These are phyloP conservation scores for Castanea sativa DNA, from an alignment of 306 rosid genomes.

Conservation along the genomic window DNA sequence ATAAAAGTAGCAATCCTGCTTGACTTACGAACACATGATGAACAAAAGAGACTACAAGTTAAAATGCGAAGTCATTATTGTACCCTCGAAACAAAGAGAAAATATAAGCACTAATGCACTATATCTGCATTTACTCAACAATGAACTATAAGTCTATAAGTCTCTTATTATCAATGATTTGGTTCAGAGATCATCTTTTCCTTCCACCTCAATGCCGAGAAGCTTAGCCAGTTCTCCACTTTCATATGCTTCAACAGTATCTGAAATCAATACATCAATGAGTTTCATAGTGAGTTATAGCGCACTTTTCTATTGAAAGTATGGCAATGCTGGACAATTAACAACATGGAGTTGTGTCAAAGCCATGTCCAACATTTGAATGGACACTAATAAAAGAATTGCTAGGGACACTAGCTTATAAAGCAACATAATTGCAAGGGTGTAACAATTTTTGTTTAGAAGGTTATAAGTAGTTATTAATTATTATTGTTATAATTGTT, in stretches of 20 bases:
- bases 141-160: background rate
- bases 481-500: background rate
- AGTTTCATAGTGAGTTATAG: background rate
- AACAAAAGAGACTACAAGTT: background rate
- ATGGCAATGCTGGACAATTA: background rate
- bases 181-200: slow-evolving; percentile 54
- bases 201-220: slow-evolving; percentile 50
- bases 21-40: background rate
- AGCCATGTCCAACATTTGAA: background rate
- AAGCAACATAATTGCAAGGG: background rate
- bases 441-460: background rate
- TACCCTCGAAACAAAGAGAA: background rate
- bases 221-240: slow-evolving; percentile 68
- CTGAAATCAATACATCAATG: slow-evolving; percentile 39
- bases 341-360: background rate
- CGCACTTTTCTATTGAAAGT: too few species aligned
- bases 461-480: background rate
- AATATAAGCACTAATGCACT: background rate
- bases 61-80: background rate
- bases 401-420: background rate
- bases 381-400: background rate
- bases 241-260: slow-evolving; percentile 70
- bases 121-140: background rate
- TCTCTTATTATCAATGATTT: slow-evolving; percentile 8
- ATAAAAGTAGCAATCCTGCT: background rate